Conservation (phyloP, 305 asterid species). For the Fraxinus xanthoxyloides region DNA sequence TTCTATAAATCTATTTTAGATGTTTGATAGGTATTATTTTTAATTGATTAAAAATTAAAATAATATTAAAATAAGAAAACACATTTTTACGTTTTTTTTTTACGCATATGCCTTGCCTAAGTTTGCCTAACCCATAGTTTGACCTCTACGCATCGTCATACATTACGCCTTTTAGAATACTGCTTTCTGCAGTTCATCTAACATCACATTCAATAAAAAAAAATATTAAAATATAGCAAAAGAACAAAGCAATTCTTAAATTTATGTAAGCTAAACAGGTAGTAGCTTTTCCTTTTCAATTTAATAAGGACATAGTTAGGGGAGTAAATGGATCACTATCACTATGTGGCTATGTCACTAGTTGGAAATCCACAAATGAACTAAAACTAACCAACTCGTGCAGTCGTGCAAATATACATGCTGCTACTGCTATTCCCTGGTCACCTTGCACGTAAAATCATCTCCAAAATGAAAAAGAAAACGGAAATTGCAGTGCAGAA, state of each 20-base stretch:
- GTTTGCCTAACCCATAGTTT: no score
- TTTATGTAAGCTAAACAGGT: background rate
- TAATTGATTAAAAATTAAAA: no score
- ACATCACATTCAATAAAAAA: constrained; percentile 5
- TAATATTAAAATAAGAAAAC: no score
- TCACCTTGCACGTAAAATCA: background rate
- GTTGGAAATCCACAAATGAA: constrained; percentile 14
- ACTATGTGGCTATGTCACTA: background rate
- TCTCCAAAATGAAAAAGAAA: background rate
- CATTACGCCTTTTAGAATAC: no score
- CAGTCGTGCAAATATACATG: background rate
- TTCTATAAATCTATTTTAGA: no score
- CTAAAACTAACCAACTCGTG: background rate
- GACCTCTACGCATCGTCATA: no score
- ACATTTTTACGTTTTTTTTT: no score
- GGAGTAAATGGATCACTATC: constrained; percentile 12
- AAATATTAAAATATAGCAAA: background rate
- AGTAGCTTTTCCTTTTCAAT: background rate
- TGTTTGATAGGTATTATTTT: no score
- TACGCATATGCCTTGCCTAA: no score
- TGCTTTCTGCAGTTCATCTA: no score
- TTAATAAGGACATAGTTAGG: constrained; percentile 4
- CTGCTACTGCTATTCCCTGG: background rate
- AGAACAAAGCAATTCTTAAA: no score
- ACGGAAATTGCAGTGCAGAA: background rate